These are phyloP conservation scores for Fonsecaea monophora DNA, from an alignment of 2,329 filamentous ascomycete species.

Conservation along the genomic window DNA sequence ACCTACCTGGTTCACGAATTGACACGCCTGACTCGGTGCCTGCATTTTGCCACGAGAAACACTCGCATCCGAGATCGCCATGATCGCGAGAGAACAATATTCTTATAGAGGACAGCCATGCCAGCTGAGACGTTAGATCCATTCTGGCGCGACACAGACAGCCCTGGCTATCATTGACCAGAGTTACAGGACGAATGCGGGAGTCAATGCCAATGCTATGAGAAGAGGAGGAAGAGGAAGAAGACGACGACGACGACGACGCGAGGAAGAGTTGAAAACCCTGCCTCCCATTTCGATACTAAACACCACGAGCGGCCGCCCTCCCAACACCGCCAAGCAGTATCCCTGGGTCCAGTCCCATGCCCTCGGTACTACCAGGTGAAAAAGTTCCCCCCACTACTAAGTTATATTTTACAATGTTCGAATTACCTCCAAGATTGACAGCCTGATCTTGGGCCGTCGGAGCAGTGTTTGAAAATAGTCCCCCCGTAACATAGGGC, in stretches of 20 bases:
- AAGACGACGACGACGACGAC: neutral
- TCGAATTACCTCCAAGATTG: neutral
- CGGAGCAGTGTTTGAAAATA: conserved; percentile 1
- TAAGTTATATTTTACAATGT: neutral
- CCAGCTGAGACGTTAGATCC: neutral
- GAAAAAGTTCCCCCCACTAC: neutral
- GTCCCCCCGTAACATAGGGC: conserved; percentile 3
- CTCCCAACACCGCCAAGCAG: neutral
- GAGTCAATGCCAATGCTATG: neutral
- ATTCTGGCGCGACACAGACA: neutral
- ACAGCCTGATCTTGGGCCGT: neutral
- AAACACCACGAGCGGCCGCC: neutral
- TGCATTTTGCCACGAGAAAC: neutral
- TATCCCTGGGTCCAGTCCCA: neutral
- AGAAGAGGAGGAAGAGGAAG: neutral
- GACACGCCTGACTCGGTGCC: neutral
- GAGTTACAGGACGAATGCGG: neutral
- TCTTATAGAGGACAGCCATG: neutral
- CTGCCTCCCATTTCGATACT: neutral
- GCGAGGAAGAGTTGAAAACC: neutral
- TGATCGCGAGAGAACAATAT: neutral
- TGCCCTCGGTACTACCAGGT: neutral
- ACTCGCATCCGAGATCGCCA: neutral
- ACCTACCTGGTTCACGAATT: neutral
- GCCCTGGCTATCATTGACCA: neutral